phyloP scores from a whole-genome alignment of 176 grass and related monocot species.

The Eragrostis curvula region DNA sequence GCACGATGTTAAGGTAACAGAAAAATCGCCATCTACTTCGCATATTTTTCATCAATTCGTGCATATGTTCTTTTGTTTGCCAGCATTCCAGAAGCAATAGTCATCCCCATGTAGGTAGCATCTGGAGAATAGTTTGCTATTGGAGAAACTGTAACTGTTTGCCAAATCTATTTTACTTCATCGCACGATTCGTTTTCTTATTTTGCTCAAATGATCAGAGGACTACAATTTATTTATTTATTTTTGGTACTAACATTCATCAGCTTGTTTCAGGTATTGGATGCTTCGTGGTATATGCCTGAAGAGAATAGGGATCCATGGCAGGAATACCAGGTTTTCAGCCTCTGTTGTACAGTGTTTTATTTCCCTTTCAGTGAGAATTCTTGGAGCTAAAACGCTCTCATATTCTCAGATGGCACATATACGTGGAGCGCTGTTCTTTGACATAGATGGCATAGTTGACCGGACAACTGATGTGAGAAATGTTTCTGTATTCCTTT shows the following conservation, averaged over 20 bases:
- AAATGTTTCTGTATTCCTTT: conserved; percentile 19
- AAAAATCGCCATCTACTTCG: neutral
- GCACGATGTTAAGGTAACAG: conserved; percentile 71
- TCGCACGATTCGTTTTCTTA: neutral
- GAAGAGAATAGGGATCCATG: conserved; percentile 71
- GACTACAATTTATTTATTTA: no score
- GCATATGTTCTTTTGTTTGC: neutral
- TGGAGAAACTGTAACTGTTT: neutral
- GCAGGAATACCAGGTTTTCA: conserved; percentile 83
- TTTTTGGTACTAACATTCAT: neutral
- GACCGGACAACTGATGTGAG: conserved; percentile 74
- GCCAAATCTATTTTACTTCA: neutral
- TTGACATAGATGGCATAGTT: conserved; percentile 79
- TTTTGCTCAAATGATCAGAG: neutral
- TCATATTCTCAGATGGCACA: conserved; percentile 61
- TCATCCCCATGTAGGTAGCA: neutral
- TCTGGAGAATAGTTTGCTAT: neutral
- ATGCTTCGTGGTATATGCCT: conserved; percentile 98
- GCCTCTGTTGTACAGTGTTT: neutral
- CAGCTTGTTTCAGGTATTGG: conserved; percentile 63
- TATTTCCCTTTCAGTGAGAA: conserved; percentile 16
- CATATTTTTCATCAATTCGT: neutral
- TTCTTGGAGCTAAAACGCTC: conserved; percentile 39
- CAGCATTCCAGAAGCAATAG: neutral
- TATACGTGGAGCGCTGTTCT: conserved; percentile 80